A percentile compares a stretch with the other conserved stretches of the same genome.
phyloP scores from a whole-genome alignment of 78 protist genomes.

The Dictyostelium purpureum region DNA sequence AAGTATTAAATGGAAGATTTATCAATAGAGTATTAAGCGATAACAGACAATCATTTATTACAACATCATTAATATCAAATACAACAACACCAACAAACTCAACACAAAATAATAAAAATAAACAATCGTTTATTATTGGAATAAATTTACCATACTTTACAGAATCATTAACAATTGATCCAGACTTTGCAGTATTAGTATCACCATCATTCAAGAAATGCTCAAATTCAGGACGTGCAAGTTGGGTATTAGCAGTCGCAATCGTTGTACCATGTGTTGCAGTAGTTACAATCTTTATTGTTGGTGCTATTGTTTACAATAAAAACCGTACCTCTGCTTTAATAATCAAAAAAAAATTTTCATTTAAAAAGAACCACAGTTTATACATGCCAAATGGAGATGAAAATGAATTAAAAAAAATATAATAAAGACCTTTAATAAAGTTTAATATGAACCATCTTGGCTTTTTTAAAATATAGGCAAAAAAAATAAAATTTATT shows the following conservation, averaged over 20 bases:
- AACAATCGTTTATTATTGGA: not conserved
- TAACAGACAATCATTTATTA: not conserved
- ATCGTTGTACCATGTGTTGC: slow-evolving; percentile 1
- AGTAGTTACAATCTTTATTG: not conserved
- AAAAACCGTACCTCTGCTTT: not conserved
- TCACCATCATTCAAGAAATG: not conserved
- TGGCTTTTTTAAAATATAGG: too few relatives aligned
- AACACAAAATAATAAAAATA: not conserved
- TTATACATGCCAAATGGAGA: not conserved
- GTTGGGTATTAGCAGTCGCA: not conserved
- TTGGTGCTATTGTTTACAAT: not conserved
- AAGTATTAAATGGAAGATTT: slow-evolving; percentile 6
- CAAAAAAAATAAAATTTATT: too few relatives aligned
- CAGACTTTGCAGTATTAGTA: slow-evolving; percentile 31
- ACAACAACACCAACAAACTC: not conserved
- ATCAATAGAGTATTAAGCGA: not conserved
- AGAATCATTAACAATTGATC: not conserved
- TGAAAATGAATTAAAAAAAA: too few relatives aligned
- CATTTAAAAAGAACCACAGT: not conserved
- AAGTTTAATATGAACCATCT: too few relatives aligned
- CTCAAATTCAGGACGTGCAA: not conserved
- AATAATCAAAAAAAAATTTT: not conserved
- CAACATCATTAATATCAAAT: not conserved
- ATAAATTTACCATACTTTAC: slow-evolving; percentile 4
- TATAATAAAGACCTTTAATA: too few relatives aligned